These are phyloP conservation scores for Elaphomyces granulatus DNA, from an alignment of 495 filamentous ascomycete genomes.

Conservation along the genomic window DNA sequence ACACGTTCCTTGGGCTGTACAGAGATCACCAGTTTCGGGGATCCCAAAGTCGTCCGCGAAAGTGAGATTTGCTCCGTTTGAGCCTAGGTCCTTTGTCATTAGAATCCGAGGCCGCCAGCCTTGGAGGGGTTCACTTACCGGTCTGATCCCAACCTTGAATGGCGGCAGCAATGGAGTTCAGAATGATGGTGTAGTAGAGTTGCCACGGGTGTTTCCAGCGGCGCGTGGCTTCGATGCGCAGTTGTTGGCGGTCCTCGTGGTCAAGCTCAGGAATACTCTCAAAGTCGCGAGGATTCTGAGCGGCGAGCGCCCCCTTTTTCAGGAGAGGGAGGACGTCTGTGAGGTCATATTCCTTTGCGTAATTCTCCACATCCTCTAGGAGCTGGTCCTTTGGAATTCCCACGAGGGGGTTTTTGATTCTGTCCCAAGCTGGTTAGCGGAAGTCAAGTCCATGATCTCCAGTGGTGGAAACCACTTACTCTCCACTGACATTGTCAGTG, in stretches of 20 bases:
- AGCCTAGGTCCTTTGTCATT: constrained; percentile 29
- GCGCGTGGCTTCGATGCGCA: constrained; percentile 42
- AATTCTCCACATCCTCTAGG: constrained; percentile 39
- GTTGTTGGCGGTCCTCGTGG: constrained; percentile 36
- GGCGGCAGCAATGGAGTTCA: constrained; percentile 61
- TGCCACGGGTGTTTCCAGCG: constrained; percentile 49
- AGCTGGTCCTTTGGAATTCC: constrained; percentile 38
- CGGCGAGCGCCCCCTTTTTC: constrained; percentile 49
- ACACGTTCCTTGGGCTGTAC: constrained; percentile 19
- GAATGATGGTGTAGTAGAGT: constrained; percentile 51
- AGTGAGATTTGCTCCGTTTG: constrained; percentile 59
- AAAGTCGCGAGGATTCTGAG: constrained; percentile 41
- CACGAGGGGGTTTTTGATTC: constrained; percentile 44
- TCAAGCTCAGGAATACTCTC: constrained; percentile 41
- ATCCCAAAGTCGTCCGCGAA: constrained; percentile 41
- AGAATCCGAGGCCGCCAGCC: background rate
- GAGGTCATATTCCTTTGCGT: constrained; percentile 37
- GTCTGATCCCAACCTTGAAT: constrained; percentile 55
- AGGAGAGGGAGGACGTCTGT: constrained; percentile 35
- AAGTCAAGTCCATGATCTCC: background rate
- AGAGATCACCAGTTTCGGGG: constrained; percentile 19
- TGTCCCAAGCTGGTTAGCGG: constrained; percentile 8
- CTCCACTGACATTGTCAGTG: constrained; percentile 8
- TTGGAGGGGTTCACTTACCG: constrained; percentile 11
- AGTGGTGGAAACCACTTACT: constrained; percentile 1